A percentile compares a stretch with the other conserved stretches of the same genome.
These are phyloP conservation scores for Fusarium brachygibbosum DNA, from an alignment of 2,329 filamentous ascomycete genomes.

Conservation along the genomic window DNA sequence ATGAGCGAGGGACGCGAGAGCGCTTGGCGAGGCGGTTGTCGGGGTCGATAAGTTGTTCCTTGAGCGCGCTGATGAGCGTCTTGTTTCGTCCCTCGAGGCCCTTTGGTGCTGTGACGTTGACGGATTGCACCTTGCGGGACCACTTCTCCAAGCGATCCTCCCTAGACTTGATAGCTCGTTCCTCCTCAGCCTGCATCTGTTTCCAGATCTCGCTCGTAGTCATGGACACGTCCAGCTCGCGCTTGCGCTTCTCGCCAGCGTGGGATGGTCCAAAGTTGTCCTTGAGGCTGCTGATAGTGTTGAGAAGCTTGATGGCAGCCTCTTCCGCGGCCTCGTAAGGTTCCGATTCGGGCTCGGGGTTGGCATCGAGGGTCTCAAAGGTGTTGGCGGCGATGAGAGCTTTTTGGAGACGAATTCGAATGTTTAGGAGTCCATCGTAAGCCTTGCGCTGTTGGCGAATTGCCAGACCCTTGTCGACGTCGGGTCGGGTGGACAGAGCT, in stretches of 20 bases:
- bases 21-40: constrained; percentile 75
- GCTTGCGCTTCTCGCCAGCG: constrained; percentile 73
- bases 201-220: constrained; percentile 78
- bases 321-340: constrained; percentile 83
- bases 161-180: constrained; percentile 70
- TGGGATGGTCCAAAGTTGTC: constrained; percentile 68
- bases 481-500: constrained; percentile 58
- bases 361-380: constrained; percentile 64
- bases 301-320: constrained; percentile 87
- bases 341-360: constrained; percentile 57
- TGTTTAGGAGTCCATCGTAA: constrained; percentile 90
- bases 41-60: constrained; percentile 74
- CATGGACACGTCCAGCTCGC: constrained; percentile 65
- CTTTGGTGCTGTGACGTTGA: constrained; percentile 56
- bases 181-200: constrained; percentile 76
- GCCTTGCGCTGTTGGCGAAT: constrained; percentile 87
- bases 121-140: constrained; percentile 76
- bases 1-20: constrained; percentile 79
- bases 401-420: constrained; percentile 93
- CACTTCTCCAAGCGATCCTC: constrained; percentile 87
- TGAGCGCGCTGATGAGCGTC: constrained; percentile 74
- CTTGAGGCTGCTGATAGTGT: constrained; percentile 79
- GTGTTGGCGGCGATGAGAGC: constrained; percentile 87
- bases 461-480: constrained; percentile 86
- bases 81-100: constrained; percentile 52